Conservation (phyloP, 495 filamentous ascomycete genomes). For the Neurospora sp. region DNA sequence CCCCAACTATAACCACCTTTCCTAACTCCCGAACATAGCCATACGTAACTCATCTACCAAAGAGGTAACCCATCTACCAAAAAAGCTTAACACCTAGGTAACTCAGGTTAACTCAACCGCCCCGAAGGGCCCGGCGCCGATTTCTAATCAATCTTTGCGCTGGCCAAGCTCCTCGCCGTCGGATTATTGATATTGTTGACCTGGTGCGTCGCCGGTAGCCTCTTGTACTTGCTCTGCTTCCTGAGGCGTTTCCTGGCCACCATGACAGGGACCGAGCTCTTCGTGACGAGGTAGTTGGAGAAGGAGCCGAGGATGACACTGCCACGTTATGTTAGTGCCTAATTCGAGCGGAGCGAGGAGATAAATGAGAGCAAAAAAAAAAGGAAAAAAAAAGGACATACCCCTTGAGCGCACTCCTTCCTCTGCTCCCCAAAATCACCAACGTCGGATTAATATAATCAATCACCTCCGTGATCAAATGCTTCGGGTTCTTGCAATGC, state of each 20-base stretch:
- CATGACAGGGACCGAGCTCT: constrained; percentile 94
- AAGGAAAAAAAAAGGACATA: constrained; percentile 34
- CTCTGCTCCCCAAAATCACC: constrained; percentile 83
- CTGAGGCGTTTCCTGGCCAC: constrained; percentile 73
- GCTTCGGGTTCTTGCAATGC: constrained; percentile 92
- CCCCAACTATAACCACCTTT: neutral
- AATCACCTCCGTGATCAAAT: constrained; percentile 81
- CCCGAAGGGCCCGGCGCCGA: neutral
- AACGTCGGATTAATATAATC: constrained; percentile 87
- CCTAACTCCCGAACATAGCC: neutral
- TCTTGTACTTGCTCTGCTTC: constrained; percentile 61
- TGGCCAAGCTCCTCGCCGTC: constrained; percentile 50
- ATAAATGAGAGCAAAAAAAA: too few species aligned
- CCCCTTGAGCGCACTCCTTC: constrained; percentile 88
- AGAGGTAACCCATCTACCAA: neutral
- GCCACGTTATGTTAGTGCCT: too few species aligned
- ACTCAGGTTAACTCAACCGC: neutral
- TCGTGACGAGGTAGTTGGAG: constrained; percentile 91
- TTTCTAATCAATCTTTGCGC: constrained; percentile 55
- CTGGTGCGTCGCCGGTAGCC: constrained; percentile 46
- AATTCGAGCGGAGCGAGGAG: neutral
- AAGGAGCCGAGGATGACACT: constrained; percentile 92
- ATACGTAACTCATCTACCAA: neutral
- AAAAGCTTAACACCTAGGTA: too few species aligned
- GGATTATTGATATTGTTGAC: constrained; percentile 62